phyloP scores from a whole-genome alignment of 2,329 filamentous ascomycete genomes.

The Fusarium sp. region DNA sequence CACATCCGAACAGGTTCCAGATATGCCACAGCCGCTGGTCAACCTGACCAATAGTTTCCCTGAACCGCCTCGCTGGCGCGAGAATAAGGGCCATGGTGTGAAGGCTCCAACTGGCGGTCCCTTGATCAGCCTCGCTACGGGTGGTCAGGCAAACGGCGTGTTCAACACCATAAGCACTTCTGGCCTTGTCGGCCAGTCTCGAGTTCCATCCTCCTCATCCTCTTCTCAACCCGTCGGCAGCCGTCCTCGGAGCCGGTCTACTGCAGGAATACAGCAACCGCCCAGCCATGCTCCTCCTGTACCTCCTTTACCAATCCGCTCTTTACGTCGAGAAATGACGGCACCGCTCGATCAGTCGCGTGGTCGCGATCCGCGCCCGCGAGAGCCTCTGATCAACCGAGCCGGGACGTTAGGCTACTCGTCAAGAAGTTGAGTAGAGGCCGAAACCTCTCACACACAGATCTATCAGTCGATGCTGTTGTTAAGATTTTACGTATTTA shows the following conservation, averaged over 20 bases:
- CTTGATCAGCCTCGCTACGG: slow-evolving; percentile 62
- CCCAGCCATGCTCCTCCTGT: slow-evolving; percentile 41
- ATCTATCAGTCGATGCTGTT: slow-evolving; percentile 1
- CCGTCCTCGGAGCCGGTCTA: slow-evolving; percentile 48
- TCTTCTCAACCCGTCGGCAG: slow-evolving; percentile 27
- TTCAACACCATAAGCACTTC: slow-evolving; percentile 27
- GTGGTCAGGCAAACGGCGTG: slow-evolving; percentile 39
- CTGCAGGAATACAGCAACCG: slow-evolving; percentile 34
- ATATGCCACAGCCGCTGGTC: slow-evolving; percentile 71
- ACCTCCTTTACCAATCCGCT: slow-evolving; percentile 49
- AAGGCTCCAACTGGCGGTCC: slow-evolving; percentile 57
- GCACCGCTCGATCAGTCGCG: slow-evolving; percentile 39
- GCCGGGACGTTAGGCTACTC: slow-evolving; percentile 45
- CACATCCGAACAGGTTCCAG: slow-evolving; percentile 46
- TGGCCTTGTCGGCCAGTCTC: slow-evolving; percentile 39
- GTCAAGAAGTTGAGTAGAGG: slow-evolving; percentile 30
- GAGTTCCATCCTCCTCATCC: slow-evolving; percentile 31
- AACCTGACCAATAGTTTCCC: slow-evolving; percentile 73
- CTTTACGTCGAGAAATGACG: slow-evolving; percentile 47
- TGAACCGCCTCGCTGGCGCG: slow-evolving; percentile 71
- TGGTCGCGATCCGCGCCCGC: slow-evolving; percentile 46
- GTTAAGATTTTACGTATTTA: slow-evolving; percentile 43
- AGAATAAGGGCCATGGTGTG: slow-evolving; percentile 65
- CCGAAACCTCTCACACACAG: background rate
- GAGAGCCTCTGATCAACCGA: slow-evolving; percentile 52